Percentiles rank a stretch among this genome's conserved stretches.
Conservation (phyloP, 345 rosid genomes). For the Melastoma malabathricum region DNA sequence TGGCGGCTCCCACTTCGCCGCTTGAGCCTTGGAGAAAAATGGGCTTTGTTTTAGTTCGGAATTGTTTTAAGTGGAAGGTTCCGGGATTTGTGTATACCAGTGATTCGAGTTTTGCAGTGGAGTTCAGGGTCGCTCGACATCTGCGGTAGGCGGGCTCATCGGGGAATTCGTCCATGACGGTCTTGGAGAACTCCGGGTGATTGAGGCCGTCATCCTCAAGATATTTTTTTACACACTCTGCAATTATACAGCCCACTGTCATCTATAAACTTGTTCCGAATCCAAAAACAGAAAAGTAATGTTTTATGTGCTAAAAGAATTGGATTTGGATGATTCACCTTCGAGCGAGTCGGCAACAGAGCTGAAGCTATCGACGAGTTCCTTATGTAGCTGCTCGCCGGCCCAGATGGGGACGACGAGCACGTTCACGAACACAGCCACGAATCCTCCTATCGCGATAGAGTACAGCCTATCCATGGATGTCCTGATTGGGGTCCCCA, state of each 20-base stretch:
- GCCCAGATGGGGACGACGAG: slow-evolving; percentile 50
- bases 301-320: too few species aligned
- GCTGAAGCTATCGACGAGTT: slow-evolving; percentile 34
- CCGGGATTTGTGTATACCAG: slow-evolving; percentile 17
- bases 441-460: slow-evolving; percentile 49
- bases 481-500: slow-evolving; percentile 48
- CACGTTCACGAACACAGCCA: slow-evolving; percentile 53
- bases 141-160: slow-evolving; percentile 49
- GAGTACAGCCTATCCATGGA: slow-evolving; percentile 56
- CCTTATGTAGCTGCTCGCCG: slow-evolving; percentile 48
- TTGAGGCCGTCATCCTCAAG: slow-evolving; percentile 34
- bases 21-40: slow-evolving; percentile 20
- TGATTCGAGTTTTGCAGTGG: slow-evolving; percentile 40
- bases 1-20: slow-evolving; percentile 70
- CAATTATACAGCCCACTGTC: neutral
- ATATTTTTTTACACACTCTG: slow-evolving; percentile 58
- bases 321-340: slow-evolving; percentile 18
- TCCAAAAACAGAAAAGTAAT: too few species aligned
- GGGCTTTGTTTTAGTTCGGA: neutral
- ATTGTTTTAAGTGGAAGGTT: neutral
- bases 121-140: slow-evolving; percentile 34
- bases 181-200: slow-evolving; percentile 41
- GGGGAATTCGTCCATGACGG: slow-evolving; percentile 46
- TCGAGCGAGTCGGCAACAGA: slow-evolving; percentile 47
- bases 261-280: too few species aligned